Percentiles rank a stretch among this genome's conserved stretches.
phyloP scores from a whole-genome alignment of 2,329 filamentous ascomycete species.

The Penicillium sp. region DNA sequence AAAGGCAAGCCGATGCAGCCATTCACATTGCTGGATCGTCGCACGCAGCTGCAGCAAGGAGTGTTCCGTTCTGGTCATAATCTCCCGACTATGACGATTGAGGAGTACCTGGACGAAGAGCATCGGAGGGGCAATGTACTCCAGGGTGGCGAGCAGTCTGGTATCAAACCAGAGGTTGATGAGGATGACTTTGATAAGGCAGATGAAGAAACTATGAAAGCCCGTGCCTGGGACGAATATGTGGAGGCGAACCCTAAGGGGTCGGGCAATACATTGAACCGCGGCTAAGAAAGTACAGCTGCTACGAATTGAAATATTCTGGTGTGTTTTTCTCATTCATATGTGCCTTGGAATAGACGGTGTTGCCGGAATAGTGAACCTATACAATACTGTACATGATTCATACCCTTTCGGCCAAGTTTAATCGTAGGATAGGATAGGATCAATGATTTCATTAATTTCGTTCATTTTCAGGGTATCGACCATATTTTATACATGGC shows the following conservation, averaged over 20 bases:
- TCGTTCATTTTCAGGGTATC: slow-evolving; percentile 32
- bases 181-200: slow-evolving; percentile 90
- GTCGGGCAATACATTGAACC: slow-evolving; percentile 57
- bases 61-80: slow-evolving; percentile 93
- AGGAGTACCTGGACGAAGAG: slow-evolving; percentile 96
- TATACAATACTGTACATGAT: slow-evolving; percentile 3
- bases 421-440: neutral
- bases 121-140: slow-evolving; percentile 82
- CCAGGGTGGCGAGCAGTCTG: slow-evolving; percentile 75
- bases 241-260: slow-evolving; percentile 83
- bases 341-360: neutral
- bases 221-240: slow-evolving; percentile 93
- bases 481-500: slow-evolving; percentile 16
- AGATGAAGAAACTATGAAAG: slow-evolving; percentile 91
- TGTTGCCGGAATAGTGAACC: neutral
- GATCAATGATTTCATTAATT: slow-evolving; percentile 26
- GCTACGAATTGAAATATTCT: neutral
- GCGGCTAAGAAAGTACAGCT: slow-evolving; percentile 43
- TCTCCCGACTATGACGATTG: slow-evolving; percentile 95
- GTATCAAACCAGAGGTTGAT: slow-evolving; percentile 72
- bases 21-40: slow-evolving; percentile 81
- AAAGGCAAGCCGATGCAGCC: slow-evolving; percentile 86
- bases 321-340: neutral
- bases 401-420: neutral
- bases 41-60: slow-evolving; percentile 75